Conservation (phyloP, 176 grass and related monocot genomes). For the Musa beccarii region DNA sequence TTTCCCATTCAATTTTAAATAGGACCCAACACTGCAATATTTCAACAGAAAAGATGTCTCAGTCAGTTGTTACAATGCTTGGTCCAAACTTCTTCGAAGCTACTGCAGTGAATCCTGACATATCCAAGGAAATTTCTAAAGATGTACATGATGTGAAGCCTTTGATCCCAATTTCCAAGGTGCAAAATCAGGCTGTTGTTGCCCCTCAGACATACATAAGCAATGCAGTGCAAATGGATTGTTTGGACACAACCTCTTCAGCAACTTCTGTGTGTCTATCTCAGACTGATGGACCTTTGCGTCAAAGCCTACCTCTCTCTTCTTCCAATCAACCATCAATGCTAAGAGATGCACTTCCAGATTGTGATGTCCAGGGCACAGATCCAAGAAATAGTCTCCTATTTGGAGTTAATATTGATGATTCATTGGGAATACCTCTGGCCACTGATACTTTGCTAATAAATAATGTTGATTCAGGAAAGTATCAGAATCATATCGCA, state of each 20-base stretch:
- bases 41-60: conserved; percentile 40
- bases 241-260: conserved; percentile 68
- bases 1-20: conserved; percentile 35
- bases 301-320: conserved; percentile 47
- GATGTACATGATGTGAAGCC: conserved; percentile 27
- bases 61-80: conserved; percentile 39
- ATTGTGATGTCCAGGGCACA: conserved; percentile 41
- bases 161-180: conserved; percentile 38
- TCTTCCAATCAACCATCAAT: conserved; percentile 51
- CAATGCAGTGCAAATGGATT: conserved; percentile 42
- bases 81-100: conserved; percentile 18
- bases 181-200: conserved; percentile 31
- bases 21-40: conserved; percentile 31
- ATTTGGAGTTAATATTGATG: conserved; percentile 63
- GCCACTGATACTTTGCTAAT: conserved; percentile 39
- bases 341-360: conserved; percentile 39
- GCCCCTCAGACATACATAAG: conserved; percentile 39
- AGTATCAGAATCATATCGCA: conserved; percentile 48
- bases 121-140: conserved; percentile 28
- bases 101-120: conserved; percentile 1
- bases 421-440: conserved; percentile 48
- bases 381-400: conserved; percentile 66
- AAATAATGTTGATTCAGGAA: conserved; percentile 38
- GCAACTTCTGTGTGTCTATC: conserved; percentile 71
- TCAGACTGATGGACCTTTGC: conserved; percentile 55